Percentiles rank a stretch among this genome's conserved stretches.
Evolutionary conservation across 768 basidiomycete species (phyloP).

Genomic region (Omphalotus guepiniiformis): DNA sequence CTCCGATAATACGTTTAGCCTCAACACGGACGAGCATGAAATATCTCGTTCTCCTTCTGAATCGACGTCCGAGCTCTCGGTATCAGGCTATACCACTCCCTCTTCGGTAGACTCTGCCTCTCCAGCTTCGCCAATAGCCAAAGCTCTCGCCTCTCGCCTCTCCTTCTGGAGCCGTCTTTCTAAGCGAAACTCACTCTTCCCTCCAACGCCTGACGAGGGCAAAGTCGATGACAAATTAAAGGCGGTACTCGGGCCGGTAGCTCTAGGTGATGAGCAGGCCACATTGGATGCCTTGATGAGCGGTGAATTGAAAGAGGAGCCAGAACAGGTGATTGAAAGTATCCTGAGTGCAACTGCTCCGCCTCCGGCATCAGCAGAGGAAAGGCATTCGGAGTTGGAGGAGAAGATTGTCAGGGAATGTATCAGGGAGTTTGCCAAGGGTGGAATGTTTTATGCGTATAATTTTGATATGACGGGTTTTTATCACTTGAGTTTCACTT

Average conservation of each 20-base stretch:
- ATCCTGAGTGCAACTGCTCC: slow-evolving; percentile 62
- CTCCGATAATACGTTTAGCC: slow-evolving; percentile 15
- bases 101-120: slow-evolving; percentile 42
- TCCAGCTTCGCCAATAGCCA: slow-evolving; percentile 49
- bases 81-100: slow-evolving; percentile 53
- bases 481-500: not conserved
- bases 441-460: slow-evolving; percentile 89
- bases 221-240: not conserved
- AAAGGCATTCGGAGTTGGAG: slow-evolving; percentile 73
- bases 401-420: slow-evolving; percentile 79
- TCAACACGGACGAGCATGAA: slow-evolving; percentile 18
- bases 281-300: slow-evolving; percentile 47
- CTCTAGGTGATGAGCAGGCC: not conserved
- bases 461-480: slow-evolving; percentile 58
- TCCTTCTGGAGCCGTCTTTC: slow-evolving; percentile 74
- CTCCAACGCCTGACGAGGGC: slow-evolving; percentile 8
- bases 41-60: slow-evolving; percentile 17
- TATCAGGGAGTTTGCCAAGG: slow-evolving; percentile 71
- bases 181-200: slow-evolving; percentile 34
- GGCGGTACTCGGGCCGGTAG: not conserved
- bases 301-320: slow-evolving; percentile 42
- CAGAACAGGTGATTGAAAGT: slow-evolving; percentile 48
- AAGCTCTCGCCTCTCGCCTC: slow-evolving; percentile 57
- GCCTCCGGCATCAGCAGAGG: slow-evolving; percentile 56
- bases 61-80: slow-evolving; percentile 37